Conservation (phyloP, 2,329 filamentous ascomycete species). For the Fusarium sp. region DNA sequence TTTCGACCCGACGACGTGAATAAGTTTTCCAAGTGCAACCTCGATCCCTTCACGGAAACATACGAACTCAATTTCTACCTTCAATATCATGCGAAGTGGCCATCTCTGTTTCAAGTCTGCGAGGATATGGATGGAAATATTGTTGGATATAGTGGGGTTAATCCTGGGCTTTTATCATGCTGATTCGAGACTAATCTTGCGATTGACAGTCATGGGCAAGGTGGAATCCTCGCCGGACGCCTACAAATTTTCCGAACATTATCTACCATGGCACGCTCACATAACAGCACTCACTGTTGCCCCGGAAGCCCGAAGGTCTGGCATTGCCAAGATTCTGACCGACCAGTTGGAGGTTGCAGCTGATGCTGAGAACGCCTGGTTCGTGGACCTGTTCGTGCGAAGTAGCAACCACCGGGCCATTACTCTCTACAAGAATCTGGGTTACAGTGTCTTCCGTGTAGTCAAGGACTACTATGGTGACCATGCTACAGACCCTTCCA, state of each 20-base stretch:
- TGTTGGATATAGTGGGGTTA: constrained; percentile 85
- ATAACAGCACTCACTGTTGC: constrained; percentile 96
- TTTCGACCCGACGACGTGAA: constrained; percentile 89
- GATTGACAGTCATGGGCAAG: constrained; percentile 92
- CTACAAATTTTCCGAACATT: constrained; percentile 82
- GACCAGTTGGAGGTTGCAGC: constrained; percentile 85
- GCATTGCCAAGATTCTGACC: constrained; percentile 86
- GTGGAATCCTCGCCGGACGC: constrained; percentile 86
- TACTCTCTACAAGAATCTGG: constrained; percentile 88
- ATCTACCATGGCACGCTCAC: constrained; percentile 99
- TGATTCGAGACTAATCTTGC: constrained; percentile 45
- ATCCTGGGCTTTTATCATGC: constrained; percentile 3
- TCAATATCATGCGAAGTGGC: constrained; percentile 96
- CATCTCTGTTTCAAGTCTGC: constrained; percentile 91
- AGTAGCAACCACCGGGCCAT: constrained; percentile 90
- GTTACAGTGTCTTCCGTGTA: constrained; percentile 89
- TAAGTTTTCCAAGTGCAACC: constrained; percentile 92
- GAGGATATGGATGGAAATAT: constrained; percentile 89
- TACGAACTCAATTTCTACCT: constrained; percentile 97
- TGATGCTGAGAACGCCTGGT: constrained; percentile 88
- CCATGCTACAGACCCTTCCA: constrained; percentile 74
- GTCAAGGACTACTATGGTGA: constrained; percentile 96
- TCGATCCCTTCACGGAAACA: constrained; percentile 97
- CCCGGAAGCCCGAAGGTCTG: constrained; percentile 84
- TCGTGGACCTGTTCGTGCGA: constrained; percentile 94